These are phyloP conservation scores for Zopfia rhizophila DNA, from an alignment of 2,329 filamentous ascomycete genomes.

Conservation along the genomic window DNA sequence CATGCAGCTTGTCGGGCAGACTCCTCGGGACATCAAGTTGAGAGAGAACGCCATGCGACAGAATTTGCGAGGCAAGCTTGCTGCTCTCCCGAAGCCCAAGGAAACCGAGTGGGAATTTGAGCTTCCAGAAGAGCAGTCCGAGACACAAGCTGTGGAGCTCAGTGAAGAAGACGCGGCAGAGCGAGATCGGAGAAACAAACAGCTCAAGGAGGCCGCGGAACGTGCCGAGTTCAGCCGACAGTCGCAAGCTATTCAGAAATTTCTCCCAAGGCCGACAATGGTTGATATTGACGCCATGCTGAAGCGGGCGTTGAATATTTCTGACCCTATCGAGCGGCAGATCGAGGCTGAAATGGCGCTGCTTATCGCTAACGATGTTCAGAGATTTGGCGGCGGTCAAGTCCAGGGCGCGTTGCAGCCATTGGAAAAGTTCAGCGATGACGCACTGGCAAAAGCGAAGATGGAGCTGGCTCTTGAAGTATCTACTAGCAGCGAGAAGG, in stretches of 20 bases:
- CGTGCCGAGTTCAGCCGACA: conserved; percentile 79
- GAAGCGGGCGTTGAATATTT: conserved; percentile 67
- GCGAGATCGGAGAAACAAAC: conserved; percentile 75
- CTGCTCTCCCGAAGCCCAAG: conserved; percentile 89
- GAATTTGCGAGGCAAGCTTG: conserved; percentile 77
- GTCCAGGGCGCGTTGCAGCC: conserved; percentile 70
- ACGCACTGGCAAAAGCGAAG: conserved; percentile 77
- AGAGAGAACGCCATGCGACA: conserved; percentile 75
- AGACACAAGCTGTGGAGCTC: conserved; percentile 63
- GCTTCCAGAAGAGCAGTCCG: conserved; percentile 82
- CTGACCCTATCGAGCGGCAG: conserved; percentile 72
- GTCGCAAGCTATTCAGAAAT: conserved; percentile 89
- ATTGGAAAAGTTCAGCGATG: conserved; percentile 75
- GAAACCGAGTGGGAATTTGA: conserved; percentile 95
- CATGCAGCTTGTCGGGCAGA: conserved; percentile 75
- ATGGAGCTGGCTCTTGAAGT: conserved; percentile 79
- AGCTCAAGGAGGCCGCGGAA: conserved; percentile 70
- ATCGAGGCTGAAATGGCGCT: conserved; percentile 82
- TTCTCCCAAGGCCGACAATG: conserved; percentile 78
- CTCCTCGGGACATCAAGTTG: conserved; percentile 78
- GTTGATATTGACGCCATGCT: conserved; percentile 78
- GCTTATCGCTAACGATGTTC: conserved; percentile 84
- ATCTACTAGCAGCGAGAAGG: conserved; percentile 61
- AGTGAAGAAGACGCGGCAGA: conserved; percentile 77
- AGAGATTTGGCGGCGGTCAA: conserved; percentile 75